These are phyloP conservation scores for Dryas integrifolia DNA, from an alignment of 331 rosid species.

Conservation along the genomic window DNA sequence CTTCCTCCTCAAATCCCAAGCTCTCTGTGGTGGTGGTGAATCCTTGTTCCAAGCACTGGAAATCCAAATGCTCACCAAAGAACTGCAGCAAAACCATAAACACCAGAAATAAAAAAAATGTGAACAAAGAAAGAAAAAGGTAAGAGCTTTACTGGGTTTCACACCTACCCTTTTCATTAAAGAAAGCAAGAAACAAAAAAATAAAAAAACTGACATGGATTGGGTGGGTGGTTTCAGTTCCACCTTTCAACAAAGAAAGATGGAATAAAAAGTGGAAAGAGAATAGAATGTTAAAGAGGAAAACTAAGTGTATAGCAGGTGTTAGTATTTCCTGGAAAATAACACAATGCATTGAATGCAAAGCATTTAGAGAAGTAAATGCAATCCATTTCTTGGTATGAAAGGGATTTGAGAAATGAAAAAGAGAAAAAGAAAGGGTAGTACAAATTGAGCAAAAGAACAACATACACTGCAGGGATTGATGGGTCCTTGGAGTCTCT, in stretches of 20 bases:
- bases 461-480: conserved; percentile 66
- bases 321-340: conserved; percentile 29
- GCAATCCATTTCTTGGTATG: conserved; percentile 39
- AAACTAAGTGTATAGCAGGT: conserved; percentile 22
- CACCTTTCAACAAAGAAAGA: conserved; percentile 22
- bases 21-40: conserved; percentile 28
- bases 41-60: conserved; percentile 52
- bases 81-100: conserved; percentile 41
- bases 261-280: conserved; percentile 26
- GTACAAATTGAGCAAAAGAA: conserved; percentile 19
- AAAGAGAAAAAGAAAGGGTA: conserved; percentile 18
- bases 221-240: conserved; percentile 26
- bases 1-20: conserved; percentile 44
- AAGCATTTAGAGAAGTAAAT: conserved; percentile 43
- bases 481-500: conserved; percentile 85
- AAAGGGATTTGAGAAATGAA: conserved; percentile 30
- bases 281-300: conserved; percentile 31
- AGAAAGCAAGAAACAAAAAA: conserved; percentile 26
- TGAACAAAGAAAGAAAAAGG: not conserved
- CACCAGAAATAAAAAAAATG: not conserved
- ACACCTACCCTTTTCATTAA: conserved; percentile 9
- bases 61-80: conserved; percentile 54
- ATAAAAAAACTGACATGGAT: conserved; percentile 28
- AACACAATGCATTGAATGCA: conserved; percentile 56
- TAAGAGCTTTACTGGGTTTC: conserved; percentile 23